Evolutionary conservation across 2,329 filamentous ascomycete genomes (phyloP).

Genomic region (Tolypocladium nubicola): DNA sequence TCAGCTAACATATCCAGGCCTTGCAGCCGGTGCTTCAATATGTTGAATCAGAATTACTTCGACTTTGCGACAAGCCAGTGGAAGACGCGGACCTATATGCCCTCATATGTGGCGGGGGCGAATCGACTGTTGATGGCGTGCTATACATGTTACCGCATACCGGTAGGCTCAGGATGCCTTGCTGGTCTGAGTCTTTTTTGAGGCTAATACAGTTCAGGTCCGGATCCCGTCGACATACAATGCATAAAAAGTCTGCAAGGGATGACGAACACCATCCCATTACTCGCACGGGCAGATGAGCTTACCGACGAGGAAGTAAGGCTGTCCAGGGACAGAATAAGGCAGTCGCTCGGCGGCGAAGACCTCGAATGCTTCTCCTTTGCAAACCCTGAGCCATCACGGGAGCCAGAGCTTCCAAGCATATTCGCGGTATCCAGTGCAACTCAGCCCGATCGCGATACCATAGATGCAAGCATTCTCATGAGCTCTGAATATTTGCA

Average conservation of each 20-base stretch:
- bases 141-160: constrained; percentile 67
- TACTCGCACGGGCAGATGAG: constrained; percentile 69
- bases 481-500: constrained; percentile 89
- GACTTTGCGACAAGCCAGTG: constrained; percentile 38
- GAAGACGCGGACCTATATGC: constrained; percentile 65
- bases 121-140: constrained; percentile 73
- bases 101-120: constrained; percentile 71
- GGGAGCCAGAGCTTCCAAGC: constrained; percentile 19
- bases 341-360: constrained; percentile 42
- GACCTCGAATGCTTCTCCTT: constrained; percentile 60
- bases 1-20: constrained; percentile 11
- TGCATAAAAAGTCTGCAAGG: constrained; percentile 59
- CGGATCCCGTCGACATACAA: constrained; percentile 45
- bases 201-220: constrained; percentile 17
- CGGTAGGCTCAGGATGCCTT: constrained; percentile 34
- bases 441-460: constrained; percentile 60
- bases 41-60: constrained; percentile 42
- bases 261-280: constrained; percentile 74
- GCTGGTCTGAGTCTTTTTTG: background rate
- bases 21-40: constrained; percentile 57
- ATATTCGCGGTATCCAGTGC: constrained; percentile 73
- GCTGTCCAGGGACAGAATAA: constrained; percentile 48
- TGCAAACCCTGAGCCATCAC: constrained; percentile 19
- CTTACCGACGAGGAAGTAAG: constrained; percentile 47
- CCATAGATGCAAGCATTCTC: constrained; percentile 84